These are phyloP conservation scores for Decorospora gaudefroyi DNA, from an alignment of 2,329 filamentous ascomycete genomes.

Conservation along the genomic window DNA sequence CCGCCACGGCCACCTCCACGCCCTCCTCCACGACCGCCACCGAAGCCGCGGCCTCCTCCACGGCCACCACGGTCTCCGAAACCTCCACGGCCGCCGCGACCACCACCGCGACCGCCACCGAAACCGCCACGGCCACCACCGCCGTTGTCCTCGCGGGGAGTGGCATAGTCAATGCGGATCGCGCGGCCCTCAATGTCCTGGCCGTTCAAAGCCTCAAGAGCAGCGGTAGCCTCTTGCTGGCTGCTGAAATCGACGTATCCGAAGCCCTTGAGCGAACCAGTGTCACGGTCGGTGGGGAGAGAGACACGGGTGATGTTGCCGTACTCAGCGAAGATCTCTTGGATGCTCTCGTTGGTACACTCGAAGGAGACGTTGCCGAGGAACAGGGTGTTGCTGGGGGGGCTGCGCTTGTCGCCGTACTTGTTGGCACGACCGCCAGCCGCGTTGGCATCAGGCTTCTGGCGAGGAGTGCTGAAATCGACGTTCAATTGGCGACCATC, in stretches of 20 bases:
- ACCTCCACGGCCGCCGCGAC: constrained; percentile 55
- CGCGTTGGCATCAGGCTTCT: constrained; percentile 55
- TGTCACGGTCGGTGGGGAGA: constrained; percentile 85
- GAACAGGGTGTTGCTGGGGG: constrained; percentile 84
- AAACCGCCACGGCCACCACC: constrained; percentile 59
- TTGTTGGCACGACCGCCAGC: constrained; percentile 63
- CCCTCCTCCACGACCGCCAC: constrained; percentile 56
- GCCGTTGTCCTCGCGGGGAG: constrained; percentile 65
- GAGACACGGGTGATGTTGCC: constrained; percentile 76
- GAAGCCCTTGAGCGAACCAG: constrained; percentile 86
- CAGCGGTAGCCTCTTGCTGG: constrained; percentile 79
- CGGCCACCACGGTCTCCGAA: constrained; percentile 46
- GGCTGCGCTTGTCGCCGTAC: constrained; percentile 79
- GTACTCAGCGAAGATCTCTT: constrained; percentile 72
- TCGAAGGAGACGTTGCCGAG: constrained; percentile 90
- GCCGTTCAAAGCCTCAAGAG: constrained; percentile 71
- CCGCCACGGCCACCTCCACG: constrained; percentile 53
- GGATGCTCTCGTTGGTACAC: constrained; percentile 74
- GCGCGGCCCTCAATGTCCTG: constrained; percentile 71
- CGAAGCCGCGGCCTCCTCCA: constrained; percentile 54
- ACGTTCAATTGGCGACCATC: constrained; percentile 77
- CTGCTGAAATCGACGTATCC: constrained; percentile 85
- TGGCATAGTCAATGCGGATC: constrained; percentile 82
- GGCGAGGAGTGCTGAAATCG: constrained; percentile 73
- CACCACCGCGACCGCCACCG: constrained; percentile 56